A percentile compares a stretch with the other conserved stretches of the same genome.
Conservation (phyloP, 2,329 filamentous ascomycete genomes). For the Fusarium verticillioides region DNA sequence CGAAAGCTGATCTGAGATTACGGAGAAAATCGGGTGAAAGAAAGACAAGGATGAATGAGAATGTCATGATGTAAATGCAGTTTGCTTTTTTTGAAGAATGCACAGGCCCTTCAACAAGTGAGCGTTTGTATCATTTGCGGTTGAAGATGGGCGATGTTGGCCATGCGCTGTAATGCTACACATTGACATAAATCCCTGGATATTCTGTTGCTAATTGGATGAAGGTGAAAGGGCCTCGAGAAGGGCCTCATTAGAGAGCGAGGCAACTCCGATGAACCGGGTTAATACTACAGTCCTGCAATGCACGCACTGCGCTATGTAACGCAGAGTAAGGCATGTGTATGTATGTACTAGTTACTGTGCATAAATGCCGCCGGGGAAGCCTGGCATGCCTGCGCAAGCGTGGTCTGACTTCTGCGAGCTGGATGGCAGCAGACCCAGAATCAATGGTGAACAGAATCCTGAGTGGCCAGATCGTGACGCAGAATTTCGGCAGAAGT, state of each 20-base stretch:
- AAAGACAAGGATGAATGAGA: conserved; percentile 9
- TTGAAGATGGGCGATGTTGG: neutral
- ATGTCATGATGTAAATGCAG: conserved; percentile 1
- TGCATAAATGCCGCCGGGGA: conserved; percentile 25
- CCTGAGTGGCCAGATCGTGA: conserved; percentile 43
- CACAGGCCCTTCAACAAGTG: neutral
- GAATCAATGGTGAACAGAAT: conserved; percentile 13
- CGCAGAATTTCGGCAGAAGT: conserved; percentile 36
- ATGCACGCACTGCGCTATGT: conserved; percentile 15
- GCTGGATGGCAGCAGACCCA: conserved; percentile 33
- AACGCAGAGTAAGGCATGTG: conserved; percentile 6
- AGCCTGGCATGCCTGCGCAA: conserved; percentile 33
- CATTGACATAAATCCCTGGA: neutral
- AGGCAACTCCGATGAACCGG: neutral
- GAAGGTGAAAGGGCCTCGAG: neutral
- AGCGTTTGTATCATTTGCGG: neutral
- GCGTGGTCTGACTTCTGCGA: conserved; percentile 39
- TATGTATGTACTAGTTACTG: neutral
- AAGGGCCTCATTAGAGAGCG: neutral
- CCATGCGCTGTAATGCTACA: neutral
- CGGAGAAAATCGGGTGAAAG: conserved; percentile 41
- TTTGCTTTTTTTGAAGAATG: conserved; percentile 1
- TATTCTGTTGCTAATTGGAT: conserved; percentile 16
- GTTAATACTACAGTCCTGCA: conserved; percentile 21
- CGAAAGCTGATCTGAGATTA: conserved; percentile 17